These are phyloP conservation scores for Plasmodium vivax DNA, from an alignment of 169 alveolate genomes.

Conservation along the genomic window DNA sequence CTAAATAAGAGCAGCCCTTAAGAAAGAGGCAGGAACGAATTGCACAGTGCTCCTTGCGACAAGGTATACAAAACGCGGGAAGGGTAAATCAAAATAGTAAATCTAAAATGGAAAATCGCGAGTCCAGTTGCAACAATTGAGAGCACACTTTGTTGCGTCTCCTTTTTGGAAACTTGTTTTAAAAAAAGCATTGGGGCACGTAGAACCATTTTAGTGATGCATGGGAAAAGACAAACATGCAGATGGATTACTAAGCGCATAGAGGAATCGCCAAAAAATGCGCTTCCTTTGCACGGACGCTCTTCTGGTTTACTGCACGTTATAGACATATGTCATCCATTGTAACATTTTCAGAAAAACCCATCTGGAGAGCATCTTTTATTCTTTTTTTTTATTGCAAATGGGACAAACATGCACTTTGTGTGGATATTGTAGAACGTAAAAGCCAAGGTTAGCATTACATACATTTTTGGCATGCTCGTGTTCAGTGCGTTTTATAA, in stretches of 20 bases:
- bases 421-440: not conserved
- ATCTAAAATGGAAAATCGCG: not conserved
- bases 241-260: not conserved
- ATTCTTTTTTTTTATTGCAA: not conserved
- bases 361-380: not conserved
- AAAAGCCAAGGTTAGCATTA: not conserved
- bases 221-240: not conserved
- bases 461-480: not conserved
- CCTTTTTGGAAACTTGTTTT: not conserved
- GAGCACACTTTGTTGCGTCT: not conserved
- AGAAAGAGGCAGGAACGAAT: not conserved
- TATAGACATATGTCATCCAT: not conserved
- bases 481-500: not conserved
- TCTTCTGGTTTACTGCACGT: not conserved
- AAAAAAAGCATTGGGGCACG: not conserved
- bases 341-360: not conserved
- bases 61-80: not conserved
- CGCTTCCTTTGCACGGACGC: not conserved
- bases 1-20: not conserved
- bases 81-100: not conserved
- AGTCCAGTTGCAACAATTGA: not conserved
- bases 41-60: not conserved
- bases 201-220: not conserved
- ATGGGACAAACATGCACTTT: not conserved
- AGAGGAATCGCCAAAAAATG: not conserved